A percentile compares a stretch with the other conserved stretches of the same genome.
Conservation (phyloP, 495 filamentous ascomycete species). For the Aspergillus bertholletiae region DNA sequence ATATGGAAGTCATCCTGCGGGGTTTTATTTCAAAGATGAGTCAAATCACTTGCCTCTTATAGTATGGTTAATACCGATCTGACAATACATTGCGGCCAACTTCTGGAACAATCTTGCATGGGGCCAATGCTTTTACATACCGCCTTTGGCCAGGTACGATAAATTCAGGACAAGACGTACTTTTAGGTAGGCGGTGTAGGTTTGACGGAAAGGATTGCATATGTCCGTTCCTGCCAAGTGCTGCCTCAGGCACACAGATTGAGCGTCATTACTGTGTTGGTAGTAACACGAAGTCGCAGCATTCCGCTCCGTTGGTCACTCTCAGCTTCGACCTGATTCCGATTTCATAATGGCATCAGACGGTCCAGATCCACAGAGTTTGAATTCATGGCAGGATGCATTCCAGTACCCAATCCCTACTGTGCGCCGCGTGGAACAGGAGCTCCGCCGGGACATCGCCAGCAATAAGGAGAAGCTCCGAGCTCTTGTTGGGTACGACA, state of each 20-base stretch:
- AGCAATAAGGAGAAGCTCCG: constrained; percentile 87
- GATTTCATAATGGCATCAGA: constrained; percentile 50
- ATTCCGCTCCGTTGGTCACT: constrained; percentile 4
- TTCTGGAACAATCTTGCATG: not conserved
- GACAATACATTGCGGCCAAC: constrained; percentile 1
- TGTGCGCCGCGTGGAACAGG: constrained; percentile 59
- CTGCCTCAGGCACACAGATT: constrained; percentile 23
- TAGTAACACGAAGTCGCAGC: not conserved
- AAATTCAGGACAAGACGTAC: not conserved
- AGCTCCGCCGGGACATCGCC: constrained; percentile 61
- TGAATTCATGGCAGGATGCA: constrained; percentile 64
- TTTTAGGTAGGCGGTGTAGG: not conserved
- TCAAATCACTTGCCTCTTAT: constrained; percentile 7
- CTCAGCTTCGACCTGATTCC: not conserved
- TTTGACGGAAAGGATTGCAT: not conserved
- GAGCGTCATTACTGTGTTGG: constrained; percentile 3
- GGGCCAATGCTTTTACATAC: not conserved
- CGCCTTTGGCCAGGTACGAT: not conserved
- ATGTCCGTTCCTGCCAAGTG: not conserved
- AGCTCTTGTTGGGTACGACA: constrained; percentile 76
- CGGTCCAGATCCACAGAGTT: constrained; percentile 53
- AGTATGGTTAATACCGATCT: constrained; percentile 8
- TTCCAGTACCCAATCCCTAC: constrained; percentile 64
- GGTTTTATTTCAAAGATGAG: constrained; percentile 11
- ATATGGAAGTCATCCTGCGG: not conserved